Base-by-base conservation (phyloP, 495 filamentous ascomycete species). In the Penicillium ochrochloron region DNA sequence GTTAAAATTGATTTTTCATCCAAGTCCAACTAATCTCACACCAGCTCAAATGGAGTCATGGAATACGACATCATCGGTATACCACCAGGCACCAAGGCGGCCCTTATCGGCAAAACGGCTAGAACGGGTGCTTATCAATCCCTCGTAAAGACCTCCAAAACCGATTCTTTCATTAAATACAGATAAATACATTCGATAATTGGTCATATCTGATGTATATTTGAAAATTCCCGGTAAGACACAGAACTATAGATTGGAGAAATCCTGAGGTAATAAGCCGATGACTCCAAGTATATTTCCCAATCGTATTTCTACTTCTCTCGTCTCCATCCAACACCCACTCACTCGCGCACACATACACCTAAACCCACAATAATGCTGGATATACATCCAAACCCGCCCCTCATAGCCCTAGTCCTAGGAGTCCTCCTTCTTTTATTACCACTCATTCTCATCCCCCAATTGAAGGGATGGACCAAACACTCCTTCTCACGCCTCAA, bases 121-220 rank as follows among this genome's bases (percentile, higher is more conserved):
- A 60, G 62, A 67, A 60, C 48, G 25, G 37, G 29, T 27, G 44
- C 64, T 66, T 66, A 66, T 59, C 60, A 62, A 66, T 59, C 57
- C 51, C 53, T 27, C 1, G 39, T 3, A 34, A 35, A 37, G 4
- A 6, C 17, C 21, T 25, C 5, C 21, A 35, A 21, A 29, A 39
- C 21, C 19, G 10, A 10, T 5, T 25, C 19, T 48, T 48, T 48
- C 44, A 48, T 48, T 12, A 48, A 23, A 48, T 48, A 48, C 44
- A 11, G 2, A 9, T 3, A 2, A 4, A 11, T 12, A 9, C 42
- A 46, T 3, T 12, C 11, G 7, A 23, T 46, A 8, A 21, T 6
- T 23, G 19, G 42, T 46, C 19, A 46, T 11, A 23, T 21, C 0
- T 0, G n/a, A 10, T 25, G n/a, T n/a, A 48, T 48, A 12, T 48